phyloP scores from a whole-genome alignment of 2,329 filamentous ascomycete genomes.

The Pseudocercospora macadamiae region DNA sequence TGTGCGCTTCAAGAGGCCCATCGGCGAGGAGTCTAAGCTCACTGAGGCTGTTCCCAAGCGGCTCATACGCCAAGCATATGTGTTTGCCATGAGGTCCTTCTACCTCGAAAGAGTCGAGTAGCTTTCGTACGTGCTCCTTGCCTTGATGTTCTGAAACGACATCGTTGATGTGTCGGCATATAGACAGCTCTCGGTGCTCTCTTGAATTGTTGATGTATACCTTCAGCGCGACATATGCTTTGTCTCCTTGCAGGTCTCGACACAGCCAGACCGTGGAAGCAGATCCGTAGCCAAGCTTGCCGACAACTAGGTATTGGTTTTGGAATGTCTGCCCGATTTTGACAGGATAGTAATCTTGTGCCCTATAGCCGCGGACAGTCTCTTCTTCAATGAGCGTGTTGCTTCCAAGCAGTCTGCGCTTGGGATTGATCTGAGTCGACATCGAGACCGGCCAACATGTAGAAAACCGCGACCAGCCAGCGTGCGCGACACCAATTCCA shows the following conservation, averaged over 20 bases:
- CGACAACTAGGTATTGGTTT: slow-evolving; percentile 42
- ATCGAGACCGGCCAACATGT: too few species aligned
- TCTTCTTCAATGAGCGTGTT: slow-evolving; percentile 34
- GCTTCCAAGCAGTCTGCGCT: background rate
- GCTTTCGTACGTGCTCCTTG: slow-evolving; percentile 36
- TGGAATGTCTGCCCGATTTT: slow-evolving; percentile 40
- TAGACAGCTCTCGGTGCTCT: slow-evolving; percentile 36
- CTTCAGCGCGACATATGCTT: slow-evolving; percentile 40
- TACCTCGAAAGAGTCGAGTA: slow-evolving; percentile 43
- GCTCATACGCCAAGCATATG: slow-evolving; percentile 40
- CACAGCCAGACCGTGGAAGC: slow-evolving; percentile 50
- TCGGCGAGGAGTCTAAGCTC: slow-evolving; percentile 30
- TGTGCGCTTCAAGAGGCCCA: background rate
- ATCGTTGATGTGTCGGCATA: slow-evolving; percentile 36
- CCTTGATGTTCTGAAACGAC: slow-evolving; percentile 35
- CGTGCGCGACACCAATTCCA: too few species aligned
- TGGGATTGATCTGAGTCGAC: too few species aligned
- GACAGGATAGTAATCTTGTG: slow-evolving; percentile 43
- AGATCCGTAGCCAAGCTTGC: slow-evolving; percentile 49
- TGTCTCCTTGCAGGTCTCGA: slow-evolving; percentile 38
- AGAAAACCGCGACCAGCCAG: too few species aligned
- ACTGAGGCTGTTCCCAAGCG: slow-evolving; percentile 45
- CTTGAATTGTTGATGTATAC: slow-evolving; percentile 38
- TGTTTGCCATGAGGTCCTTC: slow-evolving; percentile 40
- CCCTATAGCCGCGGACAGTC: slow-evolving; percentile 29